These are phyloP conservation scores for Urochloa ruziziensis DNA, from an alignment of 176 grass and related monocot species.

Conservation along the genomic window DNA sequence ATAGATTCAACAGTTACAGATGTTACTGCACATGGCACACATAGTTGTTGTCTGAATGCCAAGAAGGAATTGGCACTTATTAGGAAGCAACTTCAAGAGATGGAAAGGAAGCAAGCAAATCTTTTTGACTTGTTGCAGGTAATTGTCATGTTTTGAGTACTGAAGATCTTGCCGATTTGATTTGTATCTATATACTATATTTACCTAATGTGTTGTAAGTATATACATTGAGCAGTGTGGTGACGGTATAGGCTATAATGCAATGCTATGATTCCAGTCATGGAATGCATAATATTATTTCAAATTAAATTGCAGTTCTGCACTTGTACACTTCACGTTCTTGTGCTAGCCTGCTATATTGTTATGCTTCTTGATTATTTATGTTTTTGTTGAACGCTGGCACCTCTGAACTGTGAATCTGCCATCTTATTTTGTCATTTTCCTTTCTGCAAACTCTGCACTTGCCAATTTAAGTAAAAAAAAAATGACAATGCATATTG, in stretches of 20 bases:
- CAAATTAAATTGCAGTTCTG: background rate
- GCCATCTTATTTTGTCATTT: background rate
- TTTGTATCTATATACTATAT: background rate
- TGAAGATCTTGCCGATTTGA: conserved; percentile 7
- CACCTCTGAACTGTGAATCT: background rate
- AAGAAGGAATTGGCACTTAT: conserved; percentile 74
- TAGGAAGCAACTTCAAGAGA: conserved; percentile 82
- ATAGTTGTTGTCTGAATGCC: conserved; percentile 68
- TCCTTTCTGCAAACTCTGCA: background rate
- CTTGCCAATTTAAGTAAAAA: conserved; percentile 5
- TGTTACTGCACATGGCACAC: conserved; percentile 49
- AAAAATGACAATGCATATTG: background rate
- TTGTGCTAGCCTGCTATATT: background rate
- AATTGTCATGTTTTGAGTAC: conserved; percentile 10
- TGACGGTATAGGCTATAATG: background rate
- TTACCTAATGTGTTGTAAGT: background rate
- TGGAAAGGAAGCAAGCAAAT: conserved; percentile 78
- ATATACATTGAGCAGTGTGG: background rate
- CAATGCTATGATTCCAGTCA: background rate
- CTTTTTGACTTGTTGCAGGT: conserved; percentile 84
- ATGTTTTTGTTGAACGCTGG: background rate
- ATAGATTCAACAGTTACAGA: conserved; percentile 69
- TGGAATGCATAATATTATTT: background rate
- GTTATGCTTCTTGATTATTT: background rate
- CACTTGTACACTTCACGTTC: background rate